Conservation (phyloP, 2,329 filamentous ascomycete species). For the Gaeumannomyces sp. region DNA sequence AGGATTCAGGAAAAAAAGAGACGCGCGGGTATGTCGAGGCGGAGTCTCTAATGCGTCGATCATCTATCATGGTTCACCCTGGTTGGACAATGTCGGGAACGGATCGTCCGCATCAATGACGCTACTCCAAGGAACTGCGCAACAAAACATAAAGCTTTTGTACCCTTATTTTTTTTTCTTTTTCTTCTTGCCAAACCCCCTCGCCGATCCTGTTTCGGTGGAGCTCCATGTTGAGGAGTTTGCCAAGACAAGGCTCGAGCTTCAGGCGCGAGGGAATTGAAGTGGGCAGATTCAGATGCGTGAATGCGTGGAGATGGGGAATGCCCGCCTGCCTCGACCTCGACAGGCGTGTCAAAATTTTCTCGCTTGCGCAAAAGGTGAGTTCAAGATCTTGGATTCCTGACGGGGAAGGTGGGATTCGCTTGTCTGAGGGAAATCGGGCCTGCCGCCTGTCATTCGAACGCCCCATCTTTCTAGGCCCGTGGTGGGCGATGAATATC, state of each 20-base stretch:
- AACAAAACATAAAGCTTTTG: too few species aligned
- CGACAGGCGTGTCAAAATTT: too few species aligned
- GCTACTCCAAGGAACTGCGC: background rate
- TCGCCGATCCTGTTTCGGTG: background rate
- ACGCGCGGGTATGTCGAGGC: background rate
- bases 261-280: too few species aligned
- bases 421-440: background rate
- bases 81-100: background rate
- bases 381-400: background rate
- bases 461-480: background rate
- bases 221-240: background rate
- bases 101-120: constrained; percentile 9
- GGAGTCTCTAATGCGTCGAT: background rate
- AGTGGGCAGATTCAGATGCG: too few species aligned
- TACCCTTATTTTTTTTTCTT: too few species aligned
- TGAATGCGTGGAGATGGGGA: background rate
- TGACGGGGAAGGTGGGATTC: background rate
- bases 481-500: background rate
- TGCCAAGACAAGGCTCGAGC: too few species aligned
- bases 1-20: background rate
- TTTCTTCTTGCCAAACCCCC: too few species aligned
- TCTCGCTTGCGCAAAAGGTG: too few species aligned
- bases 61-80: background rate
- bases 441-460: background rate
- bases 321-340: too few species aligned